Percentiles rank a stretch among this genome's conserved stretches.
These are phyloP conservation scores for Colletotrichum zoysiae DNA, from an alignment of 2,329 filamentous ascomycete genomes.

Conservation along the genomic window DNA sequence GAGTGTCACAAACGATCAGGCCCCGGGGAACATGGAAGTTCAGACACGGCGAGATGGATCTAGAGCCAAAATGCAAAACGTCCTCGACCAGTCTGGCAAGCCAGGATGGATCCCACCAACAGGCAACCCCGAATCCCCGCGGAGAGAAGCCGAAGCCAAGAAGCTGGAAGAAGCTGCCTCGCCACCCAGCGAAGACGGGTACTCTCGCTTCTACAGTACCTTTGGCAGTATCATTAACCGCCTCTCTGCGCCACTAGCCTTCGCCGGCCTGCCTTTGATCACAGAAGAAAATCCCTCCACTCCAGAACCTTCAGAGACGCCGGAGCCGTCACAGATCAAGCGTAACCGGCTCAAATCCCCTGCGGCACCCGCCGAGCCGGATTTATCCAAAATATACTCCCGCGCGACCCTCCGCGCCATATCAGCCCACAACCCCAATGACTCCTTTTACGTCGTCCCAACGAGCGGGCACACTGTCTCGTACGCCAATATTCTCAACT, in stretches of 20 bases:
- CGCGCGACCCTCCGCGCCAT: conserved; percentile 86
- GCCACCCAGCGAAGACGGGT: conserved; percentile 77
- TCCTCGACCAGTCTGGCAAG: conserved; percentile 66
- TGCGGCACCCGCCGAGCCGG: conserved; percentile 68
- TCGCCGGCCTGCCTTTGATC: conserved; percentile 88
- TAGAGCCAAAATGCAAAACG: conserved; percentile 66
- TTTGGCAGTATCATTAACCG: conserved; percentile 91
- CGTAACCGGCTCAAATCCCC: conserved; percentile 53
- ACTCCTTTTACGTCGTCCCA: conserved; percentile 95
- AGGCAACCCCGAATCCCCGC: conserved; percentile 45
- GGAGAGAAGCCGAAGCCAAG: conserved; percentile 45
- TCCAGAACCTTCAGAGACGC: conserved; percentile 49
- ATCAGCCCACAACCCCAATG: conserved; percentile 71
- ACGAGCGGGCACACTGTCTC: conserved; percentile 91
- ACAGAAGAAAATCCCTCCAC: conserved; percentile 57
- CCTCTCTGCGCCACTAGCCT: conserved; percentile 90
- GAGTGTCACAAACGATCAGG: conserved; percentile 79
- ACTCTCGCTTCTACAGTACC: conserved; percentile 90
- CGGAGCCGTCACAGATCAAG: conserved; percentile 55
- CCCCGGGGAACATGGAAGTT: conserved; percentile 76
- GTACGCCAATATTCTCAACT: conserved; percentile 88
- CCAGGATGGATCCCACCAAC: conserved; percentile 66
- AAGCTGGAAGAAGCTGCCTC: conserved; percentile 47
- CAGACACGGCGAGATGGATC: conserved; percentile 64
- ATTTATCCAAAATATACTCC: conserved; percentile 87